Percentiles rank a stretch among this genome's conserved stretches.
phyloP scores from a whole-genome alignment of 768 basidiomycete genomes.

The Naganishia vishniacii region DNA sequence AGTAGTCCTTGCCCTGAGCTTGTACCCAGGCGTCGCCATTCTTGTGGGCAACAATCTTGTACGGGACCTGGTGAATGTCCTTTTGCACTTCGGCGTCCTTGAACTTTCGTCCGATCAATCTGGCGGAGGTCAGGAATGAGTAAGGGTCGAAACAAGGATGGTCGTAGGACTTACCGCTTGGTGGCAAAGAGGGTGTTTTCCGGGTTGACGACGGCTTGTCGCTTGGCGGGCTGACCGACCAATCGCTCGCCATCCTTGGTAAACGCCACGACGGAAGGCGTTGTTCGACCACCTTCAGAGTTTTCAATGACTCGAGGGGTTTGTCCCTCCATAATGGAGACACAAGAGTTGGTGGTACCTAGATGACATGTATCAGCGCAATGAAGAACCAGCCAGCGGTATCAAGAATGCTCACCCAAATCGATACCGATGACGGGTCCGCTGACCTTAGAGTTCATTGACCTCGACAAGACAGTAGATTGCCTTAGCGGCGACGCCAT shows the following conservation, averaged over 20 bases:
- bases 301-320: slow-evolving; percentile 93
- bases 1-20: slow-evolving; percentile 73
- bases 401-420: slow-evolving; percentile 59
- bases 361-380: not conserved
- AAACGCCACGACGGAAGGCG: slow-evolving; percentile 97
- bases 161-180: slow-evolving; percentile 38
- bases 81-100: slow-evolving; percentile 87
- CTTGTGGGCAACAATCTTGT: slow-evolving; percentile 59
- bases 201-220: slow-evolving; percentile 93
- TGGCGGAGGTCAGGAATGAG: slow-evolving; percentile 12
- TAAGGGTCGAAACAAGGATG: not conserved
- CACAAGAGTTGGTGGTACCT: slow-evolving; percentile 50
- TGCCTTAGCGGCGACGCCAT: slow-evolving; percentile 30
- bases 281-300: slow-evolving; percentile 93
- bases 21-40: slow-evolving; percentile 64
- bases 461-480: slow-evolving; percentile 60
- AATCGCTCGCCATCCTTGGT: slow-evolving; percentile 96
- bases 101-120: slow-evolving; percentile 79
- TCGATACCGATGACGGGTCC: slow-evolving; percentile 86
- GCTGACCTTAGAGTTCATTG: slow-evolving; percentile 91
- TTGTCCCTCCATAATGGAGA: slow-evolving; percentile 83
- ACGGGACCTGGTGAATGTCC: slow-evolving; percentile 62
- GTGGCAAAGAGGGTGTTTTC: slow-evolving; percentile 81
- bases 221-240: slow-evolving; percentile 91
- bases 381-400: too few species aligned